These are phyloP conservation scores for Trichoderma hamatum DNA, from an alignment of 2,329 filamentous ascomycete species.

Conservation along the genomic window DNA sequence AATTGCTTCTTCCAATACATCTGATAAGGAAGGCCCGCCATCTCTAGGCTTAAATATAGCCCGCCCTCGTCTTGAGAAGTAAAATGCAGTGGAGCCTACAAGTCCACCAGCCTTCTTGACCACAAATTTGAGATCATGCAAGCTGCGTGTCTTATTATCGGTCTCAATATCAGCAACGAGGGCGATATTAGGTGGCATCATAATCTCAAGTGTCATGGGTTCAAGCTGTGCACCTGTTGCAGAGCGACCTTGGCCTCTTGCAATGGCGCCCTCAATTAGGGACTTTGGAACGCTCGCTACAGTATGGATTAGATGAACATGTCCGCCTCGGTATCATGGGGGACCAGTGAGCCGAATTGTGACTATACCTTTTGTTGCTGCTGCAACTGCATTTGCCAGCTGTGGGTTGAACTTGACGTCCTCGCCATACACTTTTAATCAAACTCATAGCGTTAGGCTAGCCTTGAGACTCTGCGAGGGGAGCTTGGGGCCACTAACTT, in stretches of 20 bases:
- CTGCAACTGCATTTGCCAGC: constrained; percentile 70
- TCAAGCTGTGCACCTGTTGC: constrained; percentile 76
- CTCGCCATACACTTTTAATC: constrained; percentile 67
- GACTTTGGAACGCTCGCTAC: constrained; percentile 76
- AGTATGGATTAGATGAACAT: neutral
- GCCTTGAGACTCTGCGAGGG: constrained; percentile 3
- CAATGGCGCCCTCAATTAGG: constrained; percentile 81
- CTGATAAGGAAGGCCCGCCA: constrained; percentile 61
- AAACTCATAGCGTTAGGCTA: neutral
- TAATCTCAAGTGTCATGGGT: constrained; percentile 74
- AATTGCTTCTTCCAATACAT: constrained; percentile 78
- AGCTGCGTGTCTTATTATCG: constrained; percentile 73
- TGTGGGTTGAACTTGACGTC: constrained; percentile 75
- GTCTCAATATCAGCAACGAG: constrained; percentile 85
- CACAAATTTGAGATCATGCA: constrained; percentile 71
- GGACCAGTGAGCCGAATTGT: constrained; percentile 31
- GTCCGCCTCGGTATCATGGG: neutral
- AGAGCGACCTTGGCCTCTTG: constrained; percentile 84
- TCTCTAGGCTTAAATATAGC: constrained; percentile 66
- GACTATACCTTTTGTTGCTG: constrained; percentile 72
- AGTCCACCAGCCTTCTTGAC: constrained; percentile 74
- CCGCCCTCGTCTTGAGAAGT: constrained; percentile 81
- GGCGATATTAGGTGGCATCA: constrained; percentile 75
- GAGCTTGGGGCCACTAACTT: constrained; percentile 50
- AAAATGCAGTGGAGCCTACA: constrained; percentile 74